Evolutionary conservation across 1,284 basidiomycete species (phyloP), one percentile per base, ranked within the genome.

Genomic region (Trametes hirsuta): DNA sequence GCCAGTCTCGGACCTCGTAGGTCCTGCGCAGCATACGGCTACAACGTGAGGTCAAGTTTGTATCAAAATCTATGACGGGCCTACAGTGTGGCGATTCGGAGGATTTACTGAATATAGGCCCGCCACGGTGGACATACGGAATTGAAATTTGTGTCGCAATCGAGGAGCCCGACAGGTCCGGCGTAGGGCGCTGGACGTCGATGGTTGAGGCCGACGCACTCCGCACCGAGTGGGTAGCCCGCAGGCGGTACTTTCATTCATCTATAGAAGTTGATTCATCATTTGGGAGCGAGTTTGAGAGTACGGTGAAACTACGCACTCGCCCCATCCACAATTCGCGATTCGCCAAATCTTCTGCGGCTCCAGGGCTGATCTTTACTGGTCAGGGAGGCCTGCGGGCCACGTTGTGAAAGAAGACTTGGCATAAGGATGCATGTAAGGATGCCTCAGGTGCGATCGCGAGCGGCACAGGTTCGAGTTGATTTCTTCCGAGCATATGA

Each of bases 191-290:
- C 48, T 21, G 40, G 35, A 51, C 21, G 24, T 18, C 4, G 30
- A 44, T n/a, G n/a, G 9, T 3, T 49, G 35, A 39, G 8, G 37
- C 42, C 21, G 48, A 47, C 41, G 36, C 9, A 9, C 4, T 24
- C 55, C 30, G 30, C 30, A 5, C 8, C 30, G 30, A 48, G 48
- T 22, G 42, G 46, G 36, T 22, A 50, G 48, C 10, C 48, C 55
- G 55, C 30, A 24, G 48, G 55, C 55, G n/a, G 34, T 51, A 40
- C 48, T 4, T n/a, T 14, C 35, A 9, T 25, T 40, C 35, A 51
- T 45, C 55, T 57, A 15, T 4, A 42, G 46, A 55, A 55, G 25
- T 22, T 48, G 46, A 48, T 55, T 21, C 39, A 34, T 55, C 39
- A 48, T 37, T 14, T 8, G 6, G 15, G 10, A 22, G 47, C n/a